Conservation (phyloP, 2,329 filamentous ascomycete species). For the Myriosclerotinia curreyana region DNA sequence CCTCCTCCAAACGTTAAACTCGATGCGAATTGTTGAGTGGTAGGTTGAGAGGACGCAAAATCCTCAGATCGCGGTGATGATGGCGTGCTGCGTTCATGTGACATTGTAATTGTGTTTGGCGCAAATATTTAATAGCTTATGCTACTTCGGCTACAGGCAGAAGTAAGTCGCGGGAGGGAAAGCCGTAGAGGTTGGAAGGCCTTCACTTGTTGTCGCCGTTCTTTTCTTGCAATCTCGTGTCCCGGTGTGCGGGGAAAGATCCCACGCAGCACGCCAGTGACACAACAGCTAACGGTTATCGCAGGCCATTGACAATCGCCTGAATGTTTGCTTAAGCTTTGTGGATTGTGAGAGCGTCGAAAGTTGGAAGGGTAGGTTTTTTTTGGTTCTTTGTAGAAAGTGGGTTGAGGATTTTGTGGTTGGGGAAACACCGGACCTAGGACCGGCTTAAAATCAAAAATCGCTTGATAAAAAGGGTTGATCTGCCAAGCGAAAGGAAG, state of each 20-base stretch:
- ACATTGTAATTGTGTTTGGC: constrained; percentile 43
- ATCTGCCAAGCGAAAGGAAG: constrained; percentile 11
- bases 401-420: constrained; percentile 16
- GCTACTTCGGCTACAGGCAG: constrained; percentile 17
- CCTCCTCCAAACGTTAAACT: constrained; percentile 25
- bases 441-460: constrained; percentile 11
- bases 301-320: constrained; percentile 52
- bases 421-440: neutral
- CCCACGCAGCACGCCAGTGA: constrained; percentile 57
- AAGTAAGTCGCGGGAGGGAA: constrained; percentile 3
- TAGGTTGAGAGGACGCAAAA: constrained; percentile 30
- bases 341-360: constrained; percentile 2
- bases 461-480: constrained; percentile 16
- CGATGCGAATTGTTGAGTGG: constrained; percentile 29
- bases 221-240: constrained; percentile 40
- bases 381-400: constrained; percentile 15
- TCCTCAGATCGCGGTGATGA: constrained; percentile 37
- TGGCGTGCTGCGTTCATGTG: constrained; percentile 44
- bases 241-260: constrained; percentile 57
- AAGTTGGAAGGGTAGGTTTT: constrained; percentile 15
- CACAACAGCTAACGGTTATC: constrained; percentile 52
- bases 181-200: neutral
- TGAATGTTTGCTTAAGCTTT: constrained; percentile 9
- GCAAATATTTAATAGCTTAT: constrained; percentile 42
- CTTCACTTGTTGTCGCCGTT: constrained; percentile 27